Conservation (phyloP, 2,329 filamentous ascomycete genomes). For the Orbilia brochopaga region DNA sequence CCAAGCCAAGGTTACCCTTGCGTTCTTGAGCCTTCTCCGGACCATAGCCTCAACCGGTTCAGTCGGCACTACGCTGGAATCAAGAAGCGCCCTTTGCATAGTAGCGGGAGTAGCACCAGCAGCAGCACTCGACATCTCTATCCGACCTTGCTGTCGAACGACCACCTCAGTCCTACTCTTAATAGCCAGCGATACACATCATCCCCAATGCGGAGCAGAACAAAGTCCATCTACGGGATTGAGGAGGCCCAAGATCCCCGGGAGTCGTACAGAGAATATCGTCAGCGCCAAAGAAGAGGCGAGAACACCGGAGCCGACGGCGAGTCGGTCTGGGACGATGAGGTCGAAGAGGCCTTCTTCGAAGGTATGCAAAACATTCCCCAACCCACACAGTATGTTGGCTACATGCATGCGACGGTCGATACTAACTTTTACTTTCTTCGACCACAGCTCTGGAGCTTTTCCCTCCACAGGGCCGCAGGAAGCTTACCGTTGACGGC, state of each 20-base stretch:
- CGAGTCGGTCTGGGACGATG: slow-evolving; percentile 68
- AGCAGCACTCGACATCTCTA: slow-evolving; percentile 43
- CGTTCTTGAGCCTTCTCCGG: slow-evolving; percentile 48
- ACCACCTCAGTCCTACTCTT: slow-evolving; percentile 48
- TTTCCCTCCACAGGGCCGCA: slow-evolving; percentile 70
- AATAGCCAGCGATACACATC: slow-evolving; percentile 48
- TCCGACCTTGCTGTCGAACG: slow-evolving; percentile 49
- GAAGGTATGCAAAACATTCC: slow-evolving; percentile 63
- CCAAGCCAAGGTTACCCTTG: slow-evolving; percentile 51
- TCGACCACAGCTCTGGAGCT: slow-evolving; percentile 65
- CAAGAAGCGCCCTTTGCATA: slow-evolving; percentile 40
- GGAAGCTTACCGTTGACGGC: slow-evolving; percentile 70
- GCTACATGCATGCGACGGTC: slow-evolving; percentile 26
- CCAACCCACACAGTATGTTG: slow-evolving; percentile 3
- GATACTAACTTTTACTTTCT: slow-evolving; percentile 4
- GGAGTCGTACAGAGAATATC: slow-evolving; percentile 71
- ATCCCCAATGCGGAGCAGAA: slow-evolving; percentile 48
- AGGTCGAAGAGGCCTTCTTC: slow-evolving; percentile 70
- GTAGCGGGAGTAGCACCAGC: slow-evolving; percentile 10
- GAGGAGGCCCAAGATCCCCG: slow-evolving; percentile 60
- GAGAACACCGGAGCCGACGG: slow-evolving; percentile 63
- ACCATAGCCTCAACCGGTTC: slow-evolving; percentile 38
- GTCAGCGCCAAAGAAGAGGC: slow-evolving; percentile 70
- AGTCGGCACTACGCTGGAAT: slow-evolving; percentile 48
- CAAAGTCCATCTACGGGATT: slow-evolving; percentile 50